phyloP scores from a whole-genome alignment of 2,329 filamentous ascomycete genomes.

The Cylindrodendrum hubeiense region DNA sequence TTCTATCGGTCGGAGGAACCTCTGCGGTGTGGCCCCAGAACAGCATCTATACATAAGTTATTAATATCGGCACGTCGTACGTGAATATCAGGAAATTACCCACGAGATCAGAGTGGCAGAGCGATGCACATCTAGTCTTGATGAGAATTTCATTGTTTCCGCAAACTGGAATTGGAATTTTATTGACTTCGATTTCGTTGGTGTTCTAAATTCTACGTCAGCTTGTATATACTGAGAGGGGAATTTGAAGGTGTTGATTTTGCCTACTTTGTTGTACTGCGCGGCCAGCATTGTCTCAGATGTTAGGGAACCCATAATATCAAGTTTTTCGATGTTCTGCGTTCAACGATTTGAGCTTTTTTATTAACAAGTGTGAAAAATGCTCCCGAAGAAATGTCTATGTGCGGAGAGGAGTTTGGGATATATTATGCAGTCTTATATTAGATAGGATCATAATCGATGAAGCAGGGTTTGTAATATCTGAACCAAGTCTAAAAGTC shows the following conservation, averaged over 20 bases:
- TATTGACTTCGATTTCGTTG: constrained; percentile 30
- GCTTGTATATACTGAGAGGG: no score
- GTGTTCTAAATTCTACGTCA: background rate
- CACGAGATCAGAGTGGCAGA: constrained; percentile 12
- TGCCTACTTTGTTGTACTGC: constrained; percentile 24
- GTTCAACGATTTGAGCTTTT: no score
- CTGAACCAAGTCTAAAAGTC: no score
- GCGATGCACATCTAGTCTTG: constrained; percentile 18
- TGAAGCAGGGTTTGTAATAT: no score
- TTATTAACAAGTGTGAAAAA: no score
- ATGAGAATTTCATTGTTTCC: constrained; percentile 29
- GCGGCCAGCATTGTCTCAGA: constrained; percentile 22
- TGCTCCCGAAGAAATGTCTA: no score
- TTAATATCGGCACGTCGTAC: no score
- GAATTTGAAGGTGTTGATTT: background rate
- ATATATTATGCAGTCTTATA: no score
- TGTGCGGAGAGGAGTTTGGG: no score
- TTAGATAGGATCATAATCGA: no score
- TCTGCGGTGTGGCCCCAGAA: constrained; percentile 36
- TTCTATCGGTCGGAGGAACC: constrained; percentile 21
- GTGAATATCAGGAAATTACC: no score
- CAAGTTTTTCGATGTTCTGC: background rate
- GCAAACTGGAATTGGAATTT: constrained; percentile 24
- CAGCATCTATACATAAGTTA: constrained; percentile 20
- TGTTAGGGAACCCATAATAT: constrained; percentile 8